These are phyloP conservation scores for Dissophora ornata DNA, from an alignment of 192 early-diverging fungal genomes.

Conservation along the genomic window DNA sequence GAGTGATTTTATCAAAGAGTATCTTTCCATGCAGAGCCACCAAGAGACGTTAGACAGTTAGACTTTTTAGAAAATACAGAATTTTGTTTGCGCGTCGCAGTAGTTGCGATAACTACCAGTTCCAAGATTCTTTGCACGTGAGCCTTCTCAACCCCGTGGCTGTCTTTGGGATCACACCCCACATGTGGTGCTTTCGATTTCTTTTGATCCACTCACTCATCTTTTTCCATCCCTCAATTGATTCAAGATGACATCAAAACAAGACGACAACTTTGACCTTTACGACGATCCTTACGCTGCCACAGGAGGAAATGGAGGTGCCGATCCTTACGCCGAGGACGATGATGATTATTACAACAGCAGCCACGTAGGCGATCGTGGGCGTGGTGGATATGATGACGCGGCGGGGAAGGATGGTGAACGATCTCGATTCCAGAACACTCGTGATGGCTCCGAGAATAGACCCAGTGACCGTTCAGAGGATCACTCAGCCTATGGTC, in stretches of 20 bases:
- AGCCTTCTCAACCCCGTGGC: no score
- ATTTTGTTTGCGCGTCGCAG: no score
- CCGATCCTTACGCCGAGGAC: slow-evolving; percentile 37
- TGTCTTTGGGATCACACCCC: no score
- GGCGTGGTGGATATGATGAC: slow-evolving; percentile 15
- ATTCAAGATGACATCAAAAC: slow-evolving; percentile 24
- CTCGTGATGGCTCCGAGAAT: slow-evolving; percentile 2
- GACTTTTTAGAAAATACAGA: no score
- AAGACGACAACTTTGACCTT: slow-evolving; percentile 54
- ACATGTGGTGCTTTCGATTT: not conserved
- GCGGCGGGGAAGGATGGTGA: slow-evolving; percentile 11
- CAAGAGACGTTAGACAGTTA: not conserved
- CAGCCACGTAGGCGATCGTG: slow-evolving; percentile 9
- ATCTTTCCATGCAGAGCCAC: slow-evolving; percentile 39
- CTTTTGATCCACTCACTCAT: not conserved
- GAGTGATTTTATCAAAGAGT: slow-evolving; percentile 24
- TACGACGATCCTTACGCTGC: slow-evolving; percentile 51
- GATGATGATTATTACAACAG: slow-evolving; percentile 48
- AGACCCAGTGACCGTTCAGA: not conserved
- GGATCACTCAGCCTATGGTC: not conserved
- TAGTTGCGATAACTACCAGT: no score
- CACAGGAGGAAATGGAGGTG: slow-evolving; percentile 22
- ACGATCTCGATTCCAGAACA: slow-evolving; percentile 19
- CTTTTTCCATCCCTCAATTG: not conserved
- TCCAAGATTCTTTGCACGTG: no score